Evolutionary conservation across 164 flowering plant species (phyloP).

Genomic region (Berberis vulgaris): DNA sequence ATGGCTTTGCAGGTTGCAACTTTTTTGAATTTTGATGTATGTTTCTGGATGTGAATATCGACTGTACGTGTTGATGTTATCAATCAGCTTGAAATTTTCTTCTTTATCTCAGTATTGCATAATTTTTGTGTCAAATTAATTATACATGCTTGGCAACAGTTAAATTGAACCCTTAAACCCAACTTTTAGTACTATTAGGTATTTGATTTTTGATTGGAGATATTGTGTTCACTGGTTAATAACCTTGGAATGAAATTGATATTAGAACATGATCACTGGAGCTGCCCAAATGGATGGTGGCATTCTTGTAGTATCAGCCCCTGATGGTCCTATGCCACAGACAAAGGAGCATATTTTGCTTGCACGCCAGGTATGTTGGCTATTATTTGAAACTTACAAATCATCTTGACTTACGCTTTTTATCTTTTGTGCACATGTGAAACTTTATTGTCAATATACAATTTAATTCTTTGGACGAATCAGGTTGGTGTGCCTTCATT

Average conservation of each 20-base stretch:
- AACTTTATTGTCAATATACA: neutral
- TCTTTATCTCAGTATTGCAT: no score
- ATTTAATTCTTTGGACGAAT: conserved; percentile 9
- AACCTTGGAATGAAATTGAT: conserved; percentile 9
- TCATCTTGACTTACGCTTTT: neutral
- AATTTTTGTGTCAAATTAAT: no score
- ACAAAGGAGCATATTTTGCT: conserved; percentile 96
- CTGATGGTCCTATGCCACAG: conserved; percentile 98
- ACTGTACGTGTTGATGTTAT: no score
- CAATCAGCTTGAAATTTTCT: no score
- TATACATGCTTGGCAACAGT: no score
- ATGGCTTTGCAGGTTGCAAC: no score
- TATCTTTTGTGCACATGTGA: neutral
- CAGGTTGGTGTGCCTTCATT: conserved; percentile 98
- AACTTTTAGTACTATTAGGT: no score
- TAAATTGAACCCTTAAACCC: no score
- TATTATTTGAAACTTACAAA: neutral
- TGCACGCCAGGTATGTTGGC: conserved; percentile 76
- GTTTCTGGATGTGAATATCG: no score
- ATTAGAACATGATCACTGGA: conserved; percentile 97
- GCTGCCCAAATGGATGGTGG: conserved; percentile 99
- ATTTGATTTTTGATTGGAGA: no score
- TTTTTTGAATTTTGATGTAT: no score
- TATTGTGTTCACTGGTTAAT: no score
- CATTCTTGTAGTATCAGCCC: conserved; percentile 93